phyloP scores from a whole-genome alignment of 2,329 filamentous ascomycete species.

The Alternaria panax region DNA sequence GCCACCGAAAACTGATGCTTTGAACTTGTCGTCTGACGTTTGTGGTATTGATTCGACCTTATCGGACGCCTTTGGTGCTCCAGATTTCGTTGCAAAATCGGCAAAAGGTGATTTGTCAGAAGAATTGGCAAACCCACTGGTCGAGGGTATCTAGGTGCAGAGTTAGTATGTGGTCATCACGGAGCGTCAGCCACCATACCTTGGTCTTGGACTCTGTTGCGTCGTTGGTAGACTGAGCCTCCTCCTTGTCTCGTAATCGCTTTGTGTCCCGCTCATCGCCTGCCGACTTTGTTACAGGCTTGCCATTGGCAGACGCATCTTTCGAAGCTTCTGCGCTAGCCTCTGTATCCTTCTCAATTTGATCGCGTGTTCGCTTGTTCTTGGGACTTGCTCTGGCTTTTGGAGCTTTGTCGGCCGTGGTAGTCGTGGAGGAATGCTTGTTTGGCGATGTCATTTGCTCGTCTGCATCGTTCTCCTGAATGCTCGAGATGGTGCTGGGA shows the following conservation, averaged over 20 bases:
- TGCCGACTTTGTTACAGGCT: conserved; percentile 20
- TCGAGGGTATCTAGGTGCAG: conserved; percentile 38
- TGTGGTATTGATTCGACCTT: conserved; percentile 39
- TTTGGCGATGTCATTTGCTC: conserved; percentile 36
- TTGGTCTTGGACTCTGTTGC: conserved; percentile 33
- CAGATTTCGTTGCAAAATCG: conserved; percentile 50
- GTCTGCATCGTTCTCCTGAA: conserved; percentile 42
- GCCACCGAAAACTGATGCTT: conserved; percentile 55
- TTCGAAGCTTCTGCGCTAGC: conserved; percentile 16
- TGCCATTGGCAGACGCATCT: conserved; percentile 24
- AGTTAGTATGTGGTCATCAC: conserved; percentile 16
- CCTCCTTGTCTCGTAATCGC: conserved; percentile 45
- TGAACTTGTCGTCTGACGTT: conserved; percentile 60
- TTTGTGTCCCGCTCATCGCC: conserved; percentile 47
- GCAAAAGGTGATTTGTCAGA: conserved; percentile 59
- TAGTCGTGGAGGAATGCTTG: conserved; percentile 13
- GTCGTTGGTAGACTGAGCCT: conserved; percentile 24
- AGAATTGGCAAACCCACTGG: conserved; percentile 55
- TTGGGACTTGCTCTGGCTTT: conserved; percentile 52
- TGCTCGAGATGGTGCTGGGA: conserved; percentile 40
- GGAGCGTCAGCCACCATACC: conserved; percentile 20
- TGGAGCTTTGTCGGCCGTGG: conserved; percentile 15
- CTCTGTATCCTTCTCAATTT: conserved; percentile 28
- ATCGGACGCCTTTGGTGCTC: conserved; percentile 32
- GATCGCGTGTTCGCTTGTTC: conserved; percentile 56